Conservation (phyloP, 1,139 yeast genomes). For the Suhomyces terraborum region DNA sequence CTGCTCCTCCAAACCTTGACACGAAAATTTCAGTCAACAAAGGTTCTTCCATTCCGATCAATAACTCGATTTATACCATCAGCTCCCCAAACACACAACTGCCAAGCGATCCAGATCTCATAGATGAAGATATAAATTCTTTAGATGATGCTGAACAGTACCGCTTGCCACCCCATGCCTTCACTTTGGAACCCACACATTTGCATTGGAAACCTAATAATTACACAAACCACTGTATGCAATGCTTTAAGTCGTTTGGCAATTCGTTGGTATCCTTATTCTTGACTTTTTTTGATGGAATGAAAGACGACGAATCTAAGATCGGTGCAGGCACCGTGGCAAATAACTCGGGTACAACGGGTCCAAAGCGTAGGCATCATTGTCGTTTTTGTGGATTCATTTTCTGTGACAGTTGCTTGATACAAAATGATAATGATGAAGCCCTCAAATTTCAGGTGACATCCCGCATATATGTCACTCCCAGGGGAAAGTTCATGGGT, state of each 20-base stretch:
- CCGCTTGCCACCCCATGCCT: slow-evolving; percentile 3
- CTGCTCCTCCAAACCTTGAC: neutral
- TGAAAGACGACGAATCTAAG: slow-evolving; percentile 8
- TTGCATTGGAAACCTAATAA: slow-evolving; percentile 47
- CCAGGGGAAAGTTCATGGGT: slow-evolving; percentile 18
- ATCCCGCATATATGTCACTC: slow-evolving; percentile 15
- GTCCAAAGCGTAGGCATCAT: slow-evolving; percentile 39
- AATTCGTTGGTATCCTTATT: slow-evolving; percentile 24
- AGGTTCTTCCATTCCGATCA: neutral
- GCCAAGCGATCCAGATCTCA: neutral
- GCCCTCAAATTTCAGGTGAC: slow-evolving; percentile 10
- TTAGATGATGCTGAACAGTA: slow-evolving; percentile 1
- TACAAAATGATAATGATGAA: slow-evolving; percentile 18
- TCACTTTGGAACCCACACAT: slow-evolving; percentile 38
- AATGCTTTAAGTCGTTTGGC: slow-evolving; percentile 42
- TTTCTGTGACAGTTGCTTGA: slow-evolving; percentile 40
- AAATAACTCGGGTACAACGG: neutral
- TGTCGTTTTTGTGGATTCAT: slow-evolving; percentile 48
- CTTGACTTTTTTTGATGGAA: slow-evolving; percentile 16
- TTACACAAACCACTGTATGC: slow-evolving; percentile 43
- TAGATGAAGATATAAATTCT: slow-evolving; percentile 1
- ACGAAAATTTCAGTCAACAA: neutral
- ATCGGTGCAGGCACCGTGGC: neutral
- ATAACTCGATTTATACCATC: slow-evolving; percentile 13
- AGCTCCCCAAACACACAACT: slow-evolving; percentile 11